Evolutionary conservation across 169 alveolate genomes (phyloP), one percentile per base, ranked within the genome.

Genomic region (Eimeria sp.): DNA sequence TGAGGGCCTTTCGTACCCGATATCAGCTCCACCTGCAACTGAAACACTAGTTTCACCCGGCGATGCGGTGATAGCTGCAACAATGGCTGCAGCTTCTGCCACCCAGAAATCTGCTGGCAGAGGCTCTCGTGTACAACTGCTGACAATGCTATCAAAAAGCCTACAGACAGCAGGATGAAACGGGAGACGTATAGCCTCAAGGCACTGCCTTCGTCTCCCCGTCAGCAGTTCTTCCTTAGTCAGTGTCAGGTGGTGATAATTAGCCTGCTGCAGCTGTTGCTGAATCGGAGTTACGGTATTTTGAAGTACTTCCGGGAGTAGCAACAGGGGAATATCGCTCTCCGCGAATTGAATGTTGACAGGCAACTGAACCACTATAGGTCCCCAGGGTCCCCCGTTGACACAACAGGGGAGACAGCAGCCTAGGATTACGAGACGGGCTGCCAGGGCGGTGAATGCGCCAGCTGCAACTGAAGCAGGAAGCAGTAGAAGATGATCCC

Each of bases 351-450:
- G 51, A n/a, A 57, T 5, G 34, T 61, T 20, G 49, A 86, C 30
- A 86, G 82, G n/a, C 65, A 86, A 34, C 30, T 86, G 93, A 7
- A 86, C 75, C 49, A 34, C 93, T 43, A 86, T 47, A 51, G 93
- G 93, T n/a, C 78, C 83, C 93, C 93, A 86, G 13, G 93, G 83
- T 40, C 93, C 93, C 16, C 93, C 93, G 30, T 86, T 13, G n/a
- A 7, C 25, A 63, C 93, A 86, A 34, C 93, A 86, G 13, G 93
- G 93, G n/a, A 86, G 93, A 10, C 78, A 86, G 51, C 63, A 43
- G 45, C 93, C 93, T 43, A 86, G 63, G 47, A 65, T 63, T 5
- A 43, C 65, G 7, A 86, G 63, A 34, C 27, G 45, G 49, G 27
- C 7, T 22, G 93, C 93, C 63, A 86, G 83, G 22, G 82, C 47